Conservation (phyloP, 1,284 basidiomycete genomes). For the Hortiboletus rubellus region DNA sequence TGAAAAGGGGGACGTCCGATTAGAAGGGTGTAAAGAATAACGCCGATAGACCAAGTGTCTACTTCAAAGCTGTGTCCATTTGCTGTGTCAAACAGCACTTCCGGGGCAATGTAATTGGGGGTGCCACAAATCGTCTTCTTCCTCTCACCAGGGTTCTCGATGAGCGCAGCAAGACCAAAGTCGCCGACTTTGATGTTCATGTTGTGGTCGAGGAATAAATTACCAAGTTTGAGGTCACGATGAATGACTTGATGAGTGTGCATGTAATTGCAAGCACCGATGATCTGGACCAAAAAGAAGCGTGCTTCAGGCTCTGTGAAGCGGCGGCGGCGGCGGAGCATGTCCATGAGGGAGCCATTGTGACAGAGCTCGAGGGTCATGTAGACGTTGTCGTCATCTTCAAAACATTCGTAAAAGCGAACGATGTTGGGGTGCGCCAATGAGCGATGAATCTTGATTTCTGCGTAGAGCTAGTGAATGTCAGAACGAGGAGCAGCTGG, state of each 20-base stretch:
- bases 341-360: constrained; percentile 88
- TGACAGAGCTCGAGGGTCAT: constrained; percentile 95
- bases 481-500: constrained; percentile 1
- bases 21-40: constrained; percentile 94
- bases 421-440: constrained; percentile 94
- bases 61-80: constrained; percentile 99
- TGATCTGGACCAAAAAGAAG: constrained; percentile 91
- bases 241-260: constrained; percentile 95
- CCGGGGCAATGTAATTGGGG: constrained; percentile 98
- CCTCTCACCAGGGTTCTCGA: constrained; percentile 93
- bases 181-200: constrained; percentile 99
- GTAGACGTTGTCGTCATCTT: constrained; percentile 95
- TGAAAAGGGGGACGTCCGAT: constrained; percentile 97
- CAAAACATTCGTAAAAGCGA: constrained; percentile 91
- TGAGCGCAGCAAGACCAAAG: constrained; percentile 95
- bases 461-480: constrained; percentile 81
- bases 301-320: constrained; percentile 94
- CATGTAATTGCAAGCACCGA: constrained; percentile 97
- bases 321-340: constrained; percentile 84
- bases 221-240: constrained; percentile 94
- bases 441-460: constrained; percentile 97
- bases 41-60: constrained; percentile 97
- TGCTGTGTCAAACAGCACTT: constrained; percentile 93
- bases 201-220: constrained; percentile 87
- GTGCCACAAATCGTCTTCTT: constrained; percentile 99